Conservation (phyloP, 495 filamentous ascomycete genomes). For the Penicillium argentinense region DNA sequence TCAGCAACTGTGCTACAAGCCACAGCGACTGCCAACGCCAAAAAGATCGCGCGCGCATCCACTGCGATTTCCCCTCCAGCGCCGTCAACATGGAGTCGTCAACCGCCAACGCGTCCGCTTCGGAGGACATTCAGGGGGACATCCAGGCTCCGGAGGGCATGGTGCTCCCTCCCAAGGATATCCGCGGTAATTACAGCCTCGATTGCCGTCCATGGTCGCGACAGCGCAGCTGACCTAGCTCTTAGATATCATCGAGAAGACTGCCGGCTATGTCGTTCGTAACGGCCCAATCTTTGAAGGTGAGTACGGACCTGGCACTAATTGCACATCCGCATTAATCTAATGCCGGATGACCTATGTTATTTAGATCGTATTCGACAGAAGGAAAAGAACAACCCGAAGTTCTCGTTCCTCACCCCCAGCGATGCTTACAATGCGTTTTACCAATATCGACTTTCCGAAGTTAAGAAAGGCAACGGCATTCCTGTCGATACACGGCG, state of each 20-base stretch:
- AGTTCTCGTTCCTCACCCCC: constrained; percentile 83
- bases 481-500: constrained; percentile 78
- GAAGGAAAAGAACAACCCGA: constrained; percentile 81
- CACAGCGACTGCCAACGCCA: neutral
- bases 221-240: constrained; percentile 28
- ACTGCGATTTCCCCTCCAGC: constrained; percentile 3
- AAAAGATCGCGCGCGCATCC: neutral
- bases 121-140: constrained; percentile 58
- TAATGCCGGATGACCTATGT: too few relatives aligned
- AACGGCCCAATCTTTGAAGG: constrained; percentile 81
- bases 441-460: constrained; percentile 85
- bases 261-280: constrained; percentile 88
- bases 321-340: too few relatives aligned
- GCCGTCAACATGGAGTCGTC: constrained; percentile 49
- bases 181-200: constrained; percentile 54
- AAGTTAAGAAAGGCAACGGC: constrained; percentile 81
- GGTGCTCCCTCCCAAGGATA: constrained; percentile 81
- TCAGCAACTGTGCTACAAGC: neutral
- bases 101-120: constrained; percentile 54
- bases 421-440: constrained; percentile 84
- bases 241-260: constrained; percentile 81
- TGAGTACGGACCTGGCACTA: too few relatives aligned
- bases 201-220: constrained; percentile 2
- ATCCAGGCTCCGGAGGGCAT: constrained; percentile 81
- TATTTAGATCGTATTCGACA: constrained; percentile 76